Evolutionary conservation across 2,329 filamentous ascomycete species (phyloP), one percentile per base, ranked within the genome.

Genomic region (Tolypocladium tundrense): DNA sequence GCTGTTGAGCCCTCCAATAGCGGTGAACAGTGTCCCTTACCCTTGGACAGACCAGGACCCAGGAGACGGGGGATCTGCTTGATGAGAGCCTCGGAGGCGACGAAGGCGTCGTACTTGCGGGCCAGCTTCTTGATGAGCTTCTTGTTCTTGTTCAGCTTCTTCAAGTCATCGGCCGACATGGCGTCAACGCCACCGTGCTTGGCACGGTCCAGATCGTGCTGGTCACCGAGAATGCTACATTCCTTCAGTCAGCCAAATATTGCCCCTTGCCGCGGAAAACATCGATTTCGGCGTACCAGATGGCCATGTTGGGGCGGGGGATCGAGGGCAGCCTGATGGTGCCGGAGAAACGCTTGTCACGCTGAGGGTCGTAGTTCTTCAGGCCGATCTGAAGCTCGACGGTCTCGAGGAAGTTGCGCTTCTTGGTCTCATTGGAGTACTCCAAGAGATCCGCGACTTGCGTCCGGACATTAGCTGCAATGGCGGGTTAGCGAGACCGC

Each of bases 111-210:
- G 88, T 99, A 97, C 86, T 99, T 99, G 87, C 92, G 91, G 65
- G 94, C 94, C 68, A 99, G 90, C 89, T 99, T 99, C 91, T 99
- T 99, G 88, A 99, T 97, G 74, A 97, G 88, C 89, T 99, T 99
- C 90, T 99, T 97, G 91, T 99, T 99, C 91, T 99, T 99, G 89
- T 99, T 99, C 70, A 99, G 91, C 89, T 99, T 99, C 90, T 99
- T 99, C 82, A 99, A 82, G 80, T 99, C 94, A 73, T 99, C 94
- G 67, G 90, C 80, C 73, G 90, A 96, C 94, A 97, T 97, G 82
- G 93, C 91, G 76, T 99, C 94, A 70, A 97, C 86, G 77, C 91
- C 93, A 74, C 91, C 90, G 85, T 99, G 94, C 88, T 99, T 99
- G 75, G 94, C 93, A 86, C 94, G 92, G 79, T 99, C 94, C 75